A percentile compares a stretch with the other conserved stretches of the same genome.
Evolutionary conservation across 2,329 filamentous ascomycete species (phyloP).

Genomic region (Ophiostoma sp.): DNA sequence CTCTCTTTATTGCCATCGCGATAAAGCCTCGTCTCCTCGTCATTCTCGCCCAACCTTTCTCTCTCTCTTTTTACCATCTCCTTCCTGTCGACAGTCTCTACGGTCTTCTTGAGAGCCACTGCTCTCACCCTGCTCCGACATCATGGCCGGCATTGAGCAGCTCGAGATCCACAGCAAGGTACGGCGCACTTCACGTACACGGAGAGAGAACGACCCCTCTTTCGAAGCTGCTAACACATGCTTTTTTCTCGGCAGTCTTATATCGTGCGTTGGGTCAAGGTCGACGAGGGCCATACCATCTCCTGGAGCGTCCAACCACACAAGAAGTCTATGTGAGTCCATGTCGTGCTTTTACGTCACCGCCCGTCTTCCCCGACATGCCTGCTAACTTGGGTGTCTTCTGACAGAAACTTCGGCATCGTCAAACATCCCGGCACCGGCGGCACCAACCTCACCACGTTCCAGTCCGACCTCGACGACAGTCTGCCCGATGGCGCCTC

Average conservation of each 20-base stretch:
- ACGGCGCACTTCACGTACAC: slow-evolving; percentile 3
- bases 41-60: not conserved
- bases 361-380: not conserved
- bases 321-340: slow-evolving; percentile 82
- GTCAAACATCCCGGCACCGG: slow-evolving; percentile 91
- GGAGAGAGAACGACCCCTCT: not conserved
- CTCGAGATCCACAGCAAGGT: slow-evolving; percentile 98
- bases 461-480: slow-evolving; percentile 46
- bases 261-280: slow-evolving; percentile 95
- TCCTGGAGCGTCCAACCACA: slow-evolving; percentile 98
- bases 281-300: slow-evolving; percentile 85
- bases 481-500: slow-evolving; percentile 45
- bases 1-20: not conserved
- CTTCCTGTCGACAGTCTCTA: not conserved
- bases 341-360: not conserved
- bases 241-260: slow-evolving; percentile 68
- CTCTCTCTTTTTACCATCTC: not conserved
- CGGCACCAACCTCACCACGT: slow-evolving; percentile 50
- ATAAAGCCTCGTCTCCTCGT: not conserved
- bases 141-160: slow-evolving; percentile 93
- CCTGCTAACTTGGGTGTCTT: not conserved
- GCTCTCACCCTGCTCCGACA: not conserved
- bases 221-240: slow-evolving; percentile 29
- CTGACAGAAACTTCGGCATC: slow-evolving; percentile 80
- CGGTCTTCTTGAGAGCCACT: not conserved